Evolutionary conservation across 768 basidiomycete genomes (phyloP), one percentile per base, ranked within the genome.

Genomic region (Leccinum boreale): DNA sequence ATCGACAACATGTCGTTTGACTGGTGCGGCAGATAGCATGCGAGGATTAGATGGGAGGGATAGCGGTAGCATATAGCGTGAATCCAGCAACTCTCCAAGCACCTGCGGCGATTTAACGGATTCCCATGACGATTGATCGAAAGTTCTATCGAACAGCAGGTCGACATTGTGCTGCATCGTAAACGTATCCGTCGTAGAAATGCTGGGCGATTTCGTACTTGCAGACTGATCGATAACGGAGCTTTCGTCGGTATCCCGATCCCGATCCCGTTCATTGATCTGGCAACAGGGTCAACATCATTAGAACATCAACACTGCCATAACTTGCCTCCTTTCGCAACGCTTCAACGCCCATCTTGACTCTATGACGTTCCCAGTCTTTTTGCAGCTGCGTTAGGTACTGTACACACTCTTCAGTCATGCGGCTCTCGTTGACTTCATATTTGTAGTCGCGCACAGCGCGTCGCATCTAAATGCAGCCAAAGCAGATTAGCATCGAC

Each of bases 361-460:
- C 85, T 46, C 94, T 80, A 70, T 92, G 89, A 56, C 92, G 79
- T 73, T 99, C 96, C 96, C 96, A 99, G 69, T 98, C 95, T 68
- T 92, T 95, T 74, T 98, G 95, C 9, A 99, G 78, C 66, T 98
- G 96, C 3, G 85, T 89, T 26, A 98, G 82, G 66, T 98, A 98
- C 74, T 97, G 92, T 39, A 84, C 79, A 68, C 96, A 98, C 71
- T 99, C 97, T 23, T 98, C 94, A 3, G 87, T 90, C 92, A 99
- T 97, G 59, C 81, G 81, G 1, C 85, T 81, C 72, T 99, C 97
- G 68, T 87, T 89, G 50, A 98, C 89, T 75, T 99, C 96, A 68
- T 91, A 97, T 69, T 85, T 90, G 74, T 93, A 93, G 68, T 98
- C 96, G 48, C 89, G 85, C 28, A 96, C 89, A 39, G 95, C 95